Evolutionary conservation across 495 filamentous ascomycete genomes (phyloP), one percentile per base, ranked within the genome.

Genomic region (Talaromyces borbonicus): DNA sequence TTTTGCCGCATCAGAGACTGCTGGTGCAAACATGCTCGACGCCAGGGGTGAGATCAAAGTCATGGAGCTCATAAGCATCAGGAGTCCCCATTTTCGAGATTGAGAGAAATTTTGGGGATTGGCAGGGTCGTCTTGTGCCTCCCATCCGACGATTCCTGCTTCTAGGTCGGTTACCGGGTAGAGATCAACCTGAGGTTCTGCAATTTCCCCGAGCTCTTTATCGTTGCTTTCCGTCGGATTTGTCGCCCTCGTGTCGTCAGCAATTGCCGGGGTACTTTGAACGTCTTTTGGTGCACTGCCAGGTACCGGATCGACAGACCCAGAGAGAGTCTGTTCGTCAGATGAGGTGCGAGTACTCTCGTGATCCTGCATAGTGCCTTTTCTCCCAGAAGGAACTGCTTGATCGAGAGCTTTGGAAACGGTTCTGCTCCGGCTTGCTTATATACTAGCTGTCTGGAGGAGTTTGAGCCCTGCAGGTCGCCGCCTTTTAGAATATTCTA

Each of bases 1-100:
- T 8, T 29, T 40, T 26, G 67, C 62, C 31, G 85, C 72, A 3
- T 65, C 56, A 12, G 49, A 49, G 1, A 85, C 60, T 0, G 79
- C 77, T 0, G 86, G 86, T 3, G 85, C 77, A 14, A 89, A 77
- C 73, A 90, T 87, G 36, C 78, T 78, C 12, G 77, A 82, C 2
- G 78, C 78, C 0, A 81, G 66, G 0, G 68, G 62, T 5, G 62
- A 64, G 12, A 70, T 49, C 38, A 81, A 67, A 7, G 74, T 77
- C 38, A 70, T 55, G n/a, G 54, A 52, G 27, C 62, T 66, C 32
- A 69, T 54, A 3, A 71, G 52, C 1, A 25, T 51, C 0, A 66
- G 52, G 7, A 64, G 40, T 1, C 24, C 41, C 58, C 60, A 65
- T 61, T 78, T 77, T 40, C 61, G 64, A 8, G 50, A 45, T 0